Evolutionary conservation across 768 basidiomycete genomes (phyloP).

Genomic region (Coprinopsis strossmayeri): DNA sequence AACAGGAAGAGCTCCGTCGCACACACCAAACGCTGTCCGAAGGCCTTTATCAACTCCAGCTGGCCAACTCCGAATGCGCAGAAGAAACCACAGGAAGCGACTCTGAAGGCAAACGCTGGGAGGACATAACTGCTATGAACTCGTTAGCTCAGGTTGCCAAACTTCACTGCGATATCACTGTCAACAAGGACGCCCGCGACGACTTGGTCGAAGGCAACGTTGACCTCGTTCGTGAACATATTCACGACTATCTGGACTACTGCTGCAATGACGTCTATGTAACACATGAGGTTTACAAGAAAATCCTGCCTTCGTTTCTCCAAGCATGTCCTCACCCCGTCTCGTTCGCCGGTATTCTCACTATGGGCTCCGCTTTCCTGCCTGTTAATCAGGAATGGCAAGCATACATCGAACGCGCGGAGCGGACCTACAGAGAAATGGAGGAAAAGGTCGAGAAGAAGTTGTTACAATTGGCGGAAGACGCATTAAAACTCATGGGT

Average conservation of each 20-base stretch:
- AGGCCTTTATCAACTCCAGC: slow-evolving; percentile 24
- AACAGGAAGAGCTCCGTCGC: slow-evolving; percentile 34
- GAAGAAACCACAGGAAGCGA: slow-evolving; percentile 25
- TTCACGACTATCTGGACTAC: slow-evolving; percentile 75
- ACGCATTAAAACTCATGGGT: slow-evolving; percentile 58
- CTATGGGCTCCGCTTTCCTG: slow-evolving; percentile 89
- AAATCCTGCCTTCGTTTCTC: slow-evolving; percentile 78
- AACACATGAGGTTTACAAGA: slow-evolving; percentile 75
- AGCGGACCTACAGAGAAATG: slow-evolving; percentile 60
- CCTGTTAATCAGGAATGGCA: slow-evolving; percentile 91
- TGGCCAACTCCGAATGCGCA: slow-evolving; percentile 7
- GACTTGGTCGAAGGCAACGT: slow-evolving; percentile 69
- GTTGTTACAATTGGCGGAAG: slow-evolving; percentile 62
- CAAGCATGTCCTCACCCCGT: slow-evolving; percentile 85
- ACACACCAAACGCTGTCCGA: slow-evolving; percentile 34
- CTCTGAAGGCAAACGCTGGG: slow-evolving; percentile 66
- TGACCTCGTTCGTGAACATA: slow-evolving; percentile 54
- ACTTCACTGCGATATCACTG: slow-evolving; percentile 75
- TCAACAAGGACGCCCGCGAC: slow-evolving; percentile 73
- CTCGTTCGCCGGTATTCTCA: slow-evolving; percentile 83
- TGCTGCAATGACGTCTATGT: slow-evolving; percentile 81
- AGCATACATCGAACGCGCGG: slow-evolving; percentile 70
- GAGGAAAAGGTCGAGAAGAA: slow-evolving; percentile 75
- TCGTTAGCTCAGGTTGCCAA: slow-evolving; percentile 89
- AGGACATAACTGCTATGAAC: slow-evolving; percentile 88